phyloP scores from a whole-genome alignment of 352 stramenopile species.

The Peronospora destructor region DNA sequence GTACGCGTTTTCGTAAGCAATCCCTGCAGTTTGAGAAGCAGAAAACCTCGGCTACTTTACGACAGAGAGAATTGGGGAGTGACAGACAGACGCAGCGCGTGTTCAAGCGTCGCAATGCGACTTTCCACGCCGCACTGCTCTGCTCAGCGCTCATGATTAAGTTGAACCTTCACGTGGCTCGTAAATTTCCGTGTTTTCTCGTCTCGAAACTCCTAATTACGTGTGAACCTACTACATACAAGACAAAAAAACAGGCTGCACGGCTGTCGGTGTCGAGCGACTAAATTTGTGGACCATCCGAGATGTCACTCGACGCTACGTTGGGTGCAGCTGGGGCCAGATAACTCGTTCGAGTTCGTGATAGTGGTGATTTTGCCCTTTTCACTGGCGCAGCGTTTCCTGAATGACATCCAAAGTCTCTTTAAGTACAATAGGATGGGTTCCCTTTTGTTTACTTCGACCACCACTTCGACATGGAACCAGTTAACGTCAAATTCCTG shows the following conservation, averaged over 20 bases:
- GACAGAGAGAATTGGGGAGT: slow-evolving; percentile 23
- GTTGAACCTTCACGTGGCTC: slow-evolving; percentile 8
- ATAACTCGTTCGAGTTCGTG: slow-evolving; percentile 11
- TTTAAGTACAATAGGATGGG: too few relatives aligned
- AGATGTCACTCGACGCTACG: slow-evolving; percentile 16
- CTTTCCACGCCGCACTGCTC: slow-evolving; percentile 16
- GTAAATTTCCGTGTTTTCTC: slow-evolving; percentile 4
- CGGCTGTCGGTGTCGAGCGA: slow-evolving; percentile 13
- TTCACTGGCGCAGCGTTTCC: slow-evolving; percentile 2
- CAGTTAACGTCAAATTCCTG: neutral
- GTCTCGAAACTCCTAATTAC: slow-evolving; percentile 12
- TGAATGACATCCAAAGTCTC: slow-evolving; percentile 2
- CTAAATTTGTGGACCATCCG: slow-evolving; percentile 23
- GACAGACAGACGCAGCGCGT: slow-evolving; percentile 14
- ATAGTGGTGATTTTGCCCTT: slow-evolving; percentile 8
- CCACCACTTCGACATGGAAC: too few relatives aligned
- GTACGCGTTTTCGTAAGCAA: slow-evolving; percentile 14
- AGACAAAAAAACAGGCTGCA: neutral
- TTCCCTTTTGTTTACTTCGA: too few relatives aligned
- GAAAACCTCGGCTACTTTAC: slow-evolving; percentile 7
- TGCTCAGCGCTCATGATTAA: neutral
- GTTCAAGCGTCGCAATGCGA: slow-evolving; percentile 24
- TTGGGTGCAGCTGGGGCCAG: slow-evolving; percentile 11
- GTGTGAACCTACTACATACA: slow-evolving; percentile 7
- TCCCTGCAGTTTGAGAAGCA: slow-evolving; percentile 7